Percentiles rank a stretch among this genome's conserved stretches.
Conservation (phyloP, 768 basidiomycete species). For the Multifurca ochricompacta region DNA sequence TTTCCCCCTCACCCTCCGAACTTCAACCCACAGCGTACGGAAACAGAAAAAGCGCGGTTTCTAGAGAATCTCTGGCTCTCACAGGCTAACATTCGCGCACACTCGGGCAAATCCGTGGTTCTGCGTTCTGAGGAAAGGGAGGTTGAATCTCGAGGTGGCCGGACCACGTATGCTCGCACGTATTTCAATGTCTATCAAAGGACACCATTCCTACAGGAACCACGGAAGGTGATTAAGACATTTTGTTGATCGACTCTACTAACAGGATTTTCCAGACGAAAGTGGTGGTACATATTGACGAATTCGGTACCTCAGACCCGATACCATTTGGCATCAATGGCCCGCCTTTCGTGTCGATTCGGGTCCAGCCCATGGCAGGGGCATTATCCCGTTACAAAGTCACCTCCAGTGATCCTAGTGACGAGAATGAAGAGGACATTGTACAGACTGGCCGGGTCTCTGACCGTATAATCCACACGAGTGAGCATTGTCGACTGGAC, state of each 20-base stretch:
- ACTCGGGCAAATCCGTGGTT: constrained; percentile 64
- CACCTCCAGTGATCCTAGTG: constrained; percentile 62
- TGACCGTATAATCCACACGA: constrained; percentile 70
- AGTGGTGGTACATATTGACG: constrained; percentile 81
- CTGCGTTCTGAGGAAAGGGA: constrained; percentile 65
- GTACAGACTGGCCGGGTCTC: constrained; percentile 71
- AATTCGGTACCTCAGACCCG: constrained; percentile 62
- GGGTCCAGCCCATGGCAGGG: constrained; percentile 77
- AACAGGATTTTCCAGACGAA: constrained; percentile 53
- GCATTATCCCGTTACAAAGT: constrained; percentile 76
- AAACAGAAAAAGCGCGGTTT: constrained; percentile 71
- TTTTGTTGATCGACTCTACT: background rate
- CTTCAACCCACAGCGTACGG: constrained; percentile 56
- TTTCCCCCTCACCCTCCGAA: constrained; percentile 62
- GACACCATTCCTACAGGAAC: constrained; percentile 68
- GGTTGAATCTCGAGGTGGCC: constrained; percentile 60
- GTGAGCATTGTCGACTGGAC: constrained; percentile 37
- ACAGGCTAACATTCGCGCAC: constrained; percentile 74
- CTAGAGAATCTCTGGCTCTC: constrained; percentile 84
- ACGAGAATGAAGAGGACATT: constrained; percentile 75
- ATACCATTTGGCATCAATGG: constrained; percentile 64
- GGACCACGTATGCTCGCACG: constrained; percentile 61
- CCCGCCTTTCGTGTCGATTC: constrained; percentile 72
- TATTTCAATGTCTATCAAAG: constrained; percentile 87
- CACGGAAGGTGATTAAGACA: constrained; percentile 57